Percentiles rank a stretch among this genome's conserved stretches.
Conservation (phyloP, 129 eudicot genomes). For the Helianthus tuberosus region DNA sequence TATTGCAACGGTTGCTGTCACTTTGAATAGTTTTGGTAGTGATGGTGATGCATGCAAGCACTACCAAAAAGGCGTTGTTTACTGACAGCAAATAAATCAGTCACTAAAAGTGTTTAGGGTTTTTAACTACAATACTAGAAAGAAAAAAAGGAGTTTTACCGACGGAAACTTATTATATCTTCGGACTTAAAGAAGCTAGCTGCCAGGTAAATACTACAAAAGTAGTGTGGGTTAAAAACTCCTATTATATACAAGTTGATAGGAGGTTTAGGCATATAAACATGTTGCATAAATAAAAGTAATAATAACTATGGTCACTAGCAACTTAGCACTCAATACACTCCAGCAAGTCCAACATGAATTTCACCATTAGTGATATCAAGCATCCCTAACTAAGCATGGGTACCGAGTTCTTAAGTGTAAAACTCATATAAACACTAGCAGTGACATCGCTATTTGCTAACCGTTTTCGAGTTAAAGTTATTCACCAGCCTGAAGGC, state of each 20-base stretch:
- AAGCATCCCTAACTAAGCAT: neutral
- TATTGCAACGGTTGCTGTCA: slow-evolving; percentile 3
- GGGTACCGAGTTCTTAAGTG: neutral
- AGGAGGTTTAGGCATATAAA: too few species aligned
- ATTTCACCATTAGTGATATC: neutral
- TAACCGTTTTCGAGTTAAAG: neutral
- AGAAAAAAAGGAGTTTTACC: neutral
- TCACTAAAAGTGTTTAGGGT: neutral
- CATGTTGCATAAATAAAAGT: too few species aligned
- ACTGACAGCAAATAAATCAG: neutral
- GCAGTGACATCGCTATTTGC: neutral
- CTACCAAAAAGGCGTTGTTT: neutral
- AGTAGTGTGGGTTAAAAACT: too few species aligned
- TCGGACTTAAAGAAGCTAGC: too few species aligned
- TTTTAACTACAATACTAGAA: too few species aligned
- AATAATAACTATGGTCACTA: neutral
- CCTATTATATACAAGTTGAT: too few species aligned
- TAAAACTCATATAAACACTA: neutral
- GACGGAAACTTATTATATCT: neutral
- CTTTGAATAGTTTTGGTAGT: neutral
- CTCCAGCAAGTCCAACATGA: neutral
- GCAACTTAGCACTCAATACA: neutral
- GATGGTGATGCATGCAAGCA: slow-evolving; percentile 9
- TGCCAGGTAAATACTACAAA: too few species aligned
- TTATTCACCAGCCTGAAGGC: neutral